These are phyloP conservation scores for Claviceps sp. DNA, from an alignment of 2,329 filamentous ascomycete genomes.

Conservation along the genomic window DNA sequence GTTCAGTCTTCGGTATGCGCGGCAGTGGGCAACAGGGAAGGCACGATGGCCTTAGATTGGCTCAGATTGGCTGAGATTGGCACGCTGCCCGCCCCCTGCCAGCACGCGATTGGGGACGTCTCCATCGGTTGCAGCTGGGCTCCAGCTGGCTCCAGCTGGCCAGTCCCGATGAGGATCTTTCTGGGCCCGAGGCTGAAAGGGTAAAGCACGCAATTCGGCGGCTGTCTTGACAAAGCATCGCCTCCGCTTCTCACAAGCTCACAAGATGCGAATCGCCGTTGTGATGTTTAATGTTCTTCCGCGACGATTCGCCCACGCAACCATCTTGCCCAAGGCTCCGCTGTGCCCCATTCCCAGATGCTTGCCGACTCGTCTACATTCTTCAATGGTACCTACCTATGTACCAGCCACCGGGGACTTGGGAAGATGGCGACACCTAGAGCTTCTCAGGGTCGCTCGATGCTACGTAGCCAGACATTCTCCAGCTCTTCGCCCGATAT, in stretches of 20 bases:
- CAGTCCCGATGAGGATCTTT: not conserved
- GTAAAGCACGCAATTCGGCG: constrained; percentile 20
- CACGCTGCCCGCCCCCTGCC: not conserved
- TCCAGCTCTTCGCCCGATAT: not conserved
- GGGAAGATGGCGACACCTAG: not conserved
- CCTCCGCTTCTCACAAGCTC: not conserved
- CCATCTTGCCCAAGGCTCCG: not conserved
- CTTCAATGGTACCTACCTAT: not conserved
- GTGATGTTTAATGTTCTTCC: not conserved
- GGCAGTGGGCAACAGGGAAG: not conserved
- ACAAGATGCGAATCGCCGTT: not conserved
- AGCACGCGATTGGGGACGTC: constrained; percentile 6
- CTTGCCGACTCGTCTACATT: not conserved
- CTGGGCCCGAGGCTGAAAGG: constrained; percentile 13
- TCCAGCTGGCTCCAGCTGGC: not conserved
- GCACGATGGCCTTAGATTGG: not conserved
- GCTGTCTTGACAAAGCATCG: constrained; percentile 11
- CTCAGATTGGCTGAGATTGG: too few species aligned
- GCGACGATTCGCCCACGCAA: not conserved
- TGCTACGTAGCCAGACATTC: not conserved
- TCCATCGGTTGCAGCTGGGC: not conserved
- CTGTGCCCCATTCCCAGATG: not conserved
- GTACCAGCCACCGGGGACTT: not conserved
- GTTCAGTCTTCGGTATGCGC: not conserved
- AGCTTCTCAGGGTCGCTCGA: not conserved